These are phyloP conservation scores for Heracleum sosnowskyi DNA, from an alignment of 129 eudicot species.

Conservation along the genomic window DNA sequence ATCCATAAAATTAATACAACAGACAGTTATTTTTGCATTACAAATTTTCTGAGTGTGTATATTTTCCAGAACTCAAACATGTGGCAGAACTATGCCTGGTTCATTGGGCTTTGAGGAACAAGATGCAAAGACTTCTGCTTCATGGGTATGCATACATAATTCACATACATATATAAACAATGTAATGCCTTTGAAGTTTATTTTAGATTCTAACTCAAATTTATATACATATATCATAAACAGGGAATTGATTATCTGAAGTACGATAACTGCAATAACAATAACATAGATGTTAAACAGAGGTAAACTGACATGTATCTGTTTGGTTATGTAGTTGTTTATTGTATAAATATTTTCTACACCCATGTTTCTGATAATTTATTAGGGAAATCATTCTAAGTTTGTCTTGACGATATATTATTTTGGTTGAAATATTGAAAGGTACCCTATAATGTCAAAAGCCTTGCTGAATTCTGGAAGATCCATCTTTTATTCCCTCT, in stretches of 20 bases:
- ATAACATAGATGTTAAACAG: slow-evolving; percentile 41
- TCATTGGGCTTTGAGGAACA: slow-evolving; percentile 84
- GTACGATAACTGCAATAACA: slow-evolving; percentile 72
- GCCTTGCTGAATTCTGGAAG: slow-evolving; percentile 78
- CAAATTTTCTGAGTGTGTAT: background rate
- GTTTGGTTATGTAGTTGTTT: too few relatives aligned
- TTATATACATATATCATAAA: background rate
- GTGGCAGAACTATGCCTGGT: slow-evolving; percentile 81
- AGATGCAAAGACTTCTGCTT: slow-evolving; percentile 89
- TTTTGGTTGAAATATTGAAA: slow-evolving; percentile 16
- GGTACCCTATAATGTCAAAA: slow-evolving; percentile 79
- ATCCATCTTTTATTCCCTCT: slow-evolving; percentile 65
- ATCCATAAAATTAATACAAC: background rate
- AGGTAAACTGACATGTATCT: slow-evolving; percentile 30
- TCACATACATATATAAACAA: background rate
- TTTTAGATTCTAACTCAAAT: background rate
- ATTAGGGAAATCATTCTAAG: background rate
- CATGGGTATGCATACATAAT: slow-evolving; percentile 52
- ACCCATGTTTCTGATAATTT: background rate
- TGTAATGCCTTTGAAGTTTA: too few relatives aligned
- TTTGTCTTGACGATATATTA: background rate
- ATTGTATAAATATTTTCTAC: too few relatives aligned
- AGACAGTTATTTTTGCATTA: background rate
- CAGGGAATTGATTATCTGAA: slow-evolving; percentile 87
- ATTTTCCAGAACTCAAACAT: slow-evolving; percentile 59